phyloP scores from a whole-genome alignment of 371 early-diverging fungal genomes.

The Chytridium lagenaria region DNA sequence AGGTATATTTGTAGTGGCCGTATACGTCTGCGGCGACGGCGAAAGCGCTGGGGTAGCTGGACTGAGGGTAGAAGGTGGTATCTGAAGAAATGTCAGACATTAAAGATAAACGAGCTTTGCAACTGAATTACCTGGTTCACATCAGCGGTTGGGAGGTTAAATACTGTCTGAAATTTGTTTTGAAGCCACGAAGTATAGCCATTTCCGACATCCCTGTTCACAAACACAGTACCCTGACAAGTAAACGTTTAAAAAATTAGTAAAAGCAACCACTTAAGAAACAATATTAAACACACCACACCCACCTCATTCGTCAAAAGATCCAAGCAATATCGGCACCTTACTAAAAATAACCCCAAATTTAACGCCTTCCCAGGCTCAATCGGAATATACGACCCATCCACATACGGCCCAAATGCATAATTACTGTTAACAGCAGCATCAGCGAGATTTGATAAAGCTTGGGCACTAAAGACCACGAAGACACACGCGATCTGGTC shows the following conservation, averaged over 20 bases:
- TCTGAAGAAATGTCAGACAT: background rate
- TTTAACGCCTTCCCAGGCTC: conserved; percentile 10
- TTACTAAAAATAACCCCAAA: conserved; percentile 11
- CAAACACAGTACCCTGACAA: conserved; percentile 16
- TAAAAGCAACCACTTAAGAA: background rate
- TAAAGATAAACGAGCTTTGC: background rate
- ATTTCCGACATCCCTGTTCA: conserved; percentile 15
- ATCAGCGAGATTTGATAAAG: background rate
- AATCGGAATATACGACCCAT: conserved; percentile 21
- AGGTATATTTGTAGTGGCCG: conserved; percentile 19
- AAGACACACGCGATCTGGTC: conserved; percentile 21
- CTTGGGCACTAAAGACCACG: background rate
- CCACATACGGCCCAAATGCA: conserved; percentile 24
- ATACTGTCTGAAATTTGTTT: conserved; percentile 4
- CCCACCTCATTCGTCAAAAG: conserved; percentile 26
- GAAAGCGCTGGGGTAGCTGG: conserved; percentile 17
- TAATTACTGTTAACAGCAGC: background rate
- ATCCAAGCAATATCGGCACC: conserved; percentile 28
- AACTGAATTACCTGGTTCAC: background rate
- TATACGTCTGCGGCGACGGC: conserved; percentile 19
- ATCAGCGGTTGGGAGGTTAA: background rate
- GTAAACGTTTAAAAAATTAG: background rate
- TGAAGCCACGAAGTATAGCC: conserved; percentile 7
- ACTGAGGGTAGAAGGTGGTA: background rate
- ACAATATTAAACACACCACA: background rate